phyloP scores from a whole-genome alignment of 257 asterid species.

The Solanum corneliomulleri region DNA sequence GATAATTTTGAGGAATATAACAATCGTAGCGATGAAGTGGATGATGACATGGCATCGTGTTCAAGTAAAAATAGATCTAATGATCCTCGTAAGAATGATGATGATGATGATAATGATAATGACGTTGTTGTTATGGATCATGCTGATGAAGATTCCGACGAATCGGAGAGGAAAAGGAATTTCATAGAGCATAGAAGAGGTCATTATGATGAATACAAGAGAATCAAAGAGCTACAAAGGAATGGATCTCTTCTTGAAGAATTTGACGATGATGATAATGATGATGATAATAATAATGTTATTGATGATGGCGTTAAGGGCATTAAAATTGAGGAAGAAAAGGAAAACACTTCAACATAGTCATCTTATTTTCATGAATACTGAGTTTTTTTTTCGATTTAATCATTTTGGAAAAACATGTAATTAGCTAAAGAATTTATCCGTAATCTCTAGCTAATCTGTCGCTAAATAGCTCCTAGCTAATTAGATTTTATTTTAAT shows the following conservation, averaged over 20 bases:
- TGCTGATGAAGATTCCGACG: not conserved
- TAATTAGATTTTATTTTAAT: too few relatives aligned
- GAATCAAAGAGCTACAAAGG: not conserved
- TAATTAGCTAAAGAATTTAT: too few relatives aligned
- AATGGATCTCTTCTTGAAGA: not conserved
- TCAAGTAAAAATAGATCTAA: not conserved
- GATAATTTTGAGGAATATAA: slow-evolving; percentile 11
- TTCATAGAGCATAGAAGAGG: slow-evolving; percentile 1
- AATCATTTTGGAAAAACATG: not conserved
- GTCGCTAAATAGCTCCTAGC: too few relatives aligned
- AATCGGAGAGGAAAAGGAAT: not conserved
- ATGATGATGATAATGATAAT: not conserved
- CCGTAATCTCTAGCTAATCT: too few relatives aligned
- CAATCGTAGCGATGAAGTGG: not conserved
- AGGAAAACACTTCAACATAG: not conserved
- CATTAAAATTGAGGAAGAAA: not conserved
- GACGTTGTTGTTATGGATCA: not conserved
- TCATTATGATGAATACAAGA: slow-evolving; percentile 1
- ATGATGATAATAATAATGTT: not conserved
- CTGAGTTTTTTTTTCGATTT: not conserved
- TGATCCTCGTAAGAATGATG: not conserved
- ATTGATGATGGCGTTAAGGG: not conserved
- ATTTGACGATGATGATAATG: not conserved
- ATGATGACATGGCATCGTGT: not conserved
- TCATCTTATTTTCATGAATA: not conserved